Evolutionary conservation across 495 filamentous ascomycete genomes (phyloP), one percentile per base, ranked within the genome.

Genomic region (Penicillium argentinense): DNA sequence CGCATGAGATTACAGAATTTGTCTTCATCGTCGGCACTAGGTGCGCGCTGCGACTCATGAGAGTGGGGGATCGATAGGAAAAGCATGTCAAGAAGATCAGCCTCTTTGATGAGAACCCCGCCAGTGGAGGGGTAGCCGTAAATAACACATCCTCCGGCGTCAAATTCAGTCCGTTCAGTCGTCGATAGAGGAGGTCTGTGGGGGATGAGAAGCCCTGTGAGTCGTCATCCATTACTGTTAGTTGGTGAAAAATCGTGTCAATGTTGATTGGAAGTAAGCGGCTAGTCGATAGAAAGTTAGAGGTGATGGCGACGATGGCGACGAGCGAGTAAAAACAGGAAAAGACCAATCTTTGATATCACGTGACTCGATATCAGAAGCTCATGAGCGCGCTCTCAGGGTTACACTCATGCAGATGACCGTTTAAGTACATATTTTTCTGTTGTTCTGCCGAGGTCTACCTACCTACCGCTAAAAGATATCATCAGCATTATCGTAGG

Each of bases 91-190:
- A 36, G 1, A 44, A 36, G 42, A 25, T 25, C 12, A n/a, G 30
- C 42, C 7, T 45, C 30, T 45, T 45, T 45, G 29, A 37, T 13
- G 9, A 45, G 30, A 38, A 45, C 13, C 14, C 30, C 42, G 8
- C 42, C 21, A 37, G 42, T 45, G 16, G 53, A 56, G 14, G 47
- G 53, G 17, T 51, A 51, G 30, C 53, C 42, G 47, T 51, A 56
- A 37, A 47, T 36, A 3, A 36, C 12, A 29, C 47, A 56, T 47
- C 47, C 53, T 22, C 25, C 9, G 47, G 18, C 9, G 27, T 13
- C 17, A 14, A 45, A 45, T 4, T 18, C 12, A 16, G 23, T 28
- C 14, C 42, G 29, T 45, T 45, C 29, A 38, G 42, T 45, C 14
- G 14, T 44, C 27, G 41, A 22, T 33, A 32, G 18, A 33, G 28